Base-by-base conservation (phyloP, 257 asterid species). In the Euphrasia confusa region DNA sequence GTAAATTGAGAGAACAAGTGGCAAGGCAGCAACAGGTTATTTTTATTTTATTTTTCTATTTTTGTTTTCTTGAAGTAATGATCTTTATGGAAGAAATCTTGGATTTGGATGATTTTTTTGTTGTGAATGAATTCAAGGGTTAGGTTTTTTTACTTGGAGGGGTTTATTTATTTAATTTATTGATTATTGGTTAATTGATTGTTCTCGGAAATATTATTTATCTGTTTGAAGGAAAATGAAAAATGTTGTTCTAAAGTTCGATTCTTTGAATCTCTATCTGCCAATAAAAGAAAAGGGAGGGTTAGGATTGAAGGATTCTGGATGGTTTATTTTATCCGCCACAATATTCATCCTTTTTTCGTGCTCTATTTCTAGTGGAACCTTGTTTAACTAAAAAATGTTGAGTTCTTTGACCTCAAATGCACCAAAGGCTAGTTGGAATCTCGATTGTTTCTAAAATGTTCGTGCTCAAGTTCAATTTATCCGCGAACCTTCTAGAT, bases 1-100 rank as follows among this genome's bases (percentile, higher is more conserved):
- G 78, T 76, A 88, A 81, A 80, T 72, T 92, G 39, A 83, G 98
- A 64, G 97, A 89, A 64, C 97, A 92, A 81, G 98, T 92, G 44
- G 98, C 98, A 35, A 83, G 82, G 72, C 98, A 92, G 58, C 98
- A 92, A 18, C 97, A 92, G 98, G 98, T 88, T 53, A 21, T 61
- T 15, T 0, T 39, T 52, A 24, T 0, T 66, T 56, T 30, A 59
- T 42, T 26, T 58, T 65, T 15, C 12, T 21, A n/a, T 39, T 54
- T 13, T 47, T 64, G 30, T 14, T 69, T 55, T 49, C 17, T 49
- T 14, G 55, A 49, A n/a, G 3, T 52, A 57, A 32, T 66, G 70
- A 14, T 64, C 56, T 64, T 42, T 10, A 14, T 15, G 13, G 12
- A 14, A 14, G 21, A 35, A 24, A 37, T 71, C 26, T 58, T 57